These are phyloP conservation scores for Diophrys appendiculata DNA, from an alignment of 73 alveolate genomes.

Conservation along the genomic window DNA sequence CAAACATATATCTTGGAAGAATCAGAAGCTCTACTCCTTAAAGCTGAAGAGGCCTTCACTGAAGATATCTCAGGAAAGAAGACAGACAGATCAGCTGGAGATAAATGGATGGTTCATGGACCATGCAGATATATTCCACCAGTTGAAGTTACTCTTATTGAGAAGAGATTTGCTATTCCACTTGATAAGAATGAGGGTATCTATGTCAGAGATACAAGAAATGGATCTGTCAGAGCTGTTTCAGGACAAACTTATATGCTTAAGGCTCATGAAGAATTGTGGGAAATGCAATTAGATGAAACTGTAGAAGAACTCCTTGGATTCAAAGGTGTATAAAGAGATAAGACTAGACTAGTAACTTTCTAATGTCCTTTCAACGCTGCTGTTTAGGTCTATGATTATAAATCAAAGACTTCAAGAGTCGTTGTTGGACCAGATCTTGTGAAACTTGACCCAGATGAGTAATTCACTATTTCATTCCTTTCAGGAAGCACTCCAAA, in stretches of 20 bases:
- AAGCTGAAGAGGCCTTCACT: constrained; percentile 71
- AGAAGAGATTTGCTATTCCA: constrained; percentile 72
- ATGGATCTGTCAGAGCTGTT: constrained; percentile 74
- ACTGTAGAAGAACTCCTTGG: constrained; percentile 69
- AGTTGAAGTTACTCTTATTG: constrained; percentile 68
- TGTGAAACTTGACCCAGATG: constrained; percentile 79
- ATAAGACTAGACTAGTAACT: constrained; percentile 71
- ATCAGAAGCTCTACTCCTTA: constrained; percentile 79
- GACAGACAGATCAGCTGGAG: constrained; percentile 64
- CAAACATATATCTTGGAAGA: constrained; percentile 63
- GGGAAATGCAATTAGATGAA: constrained; percentile 73
- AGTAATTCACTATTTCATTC: constrained; percentile 68
- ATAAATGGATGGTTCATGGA: constrained; percentile 88
- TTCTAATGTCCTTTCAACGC: constrained; percentile 74
- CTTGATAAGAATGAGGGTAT: constrained; percentile 84
- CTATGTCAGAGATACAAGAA: constrained; percentile 79
- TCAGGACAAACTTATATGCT: constrained; percentile 82
- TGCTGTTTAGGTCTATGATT: constrained; percentile 82
- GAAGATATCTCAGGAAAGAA: constrained; percentile 53
- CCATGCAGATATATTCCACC: constrained; percentile 82
- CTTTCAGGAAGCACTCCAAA: constrained; percentile 87
- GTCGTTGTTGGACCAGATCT: constrained; percentile 81
- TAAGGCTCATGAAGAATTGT: constrained; percentile 83
- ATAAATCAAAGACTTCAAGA: constrained; percentile 70
- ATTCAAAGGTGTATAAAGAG: constrained; percentile 17